Percentiles rank a stretch among this genome's conserved stretches.
These are phyloP conservation scores for Mentha longifolia DNA, from an alignment of 257 asterid species.

Conservation along the genomic window DNA sequence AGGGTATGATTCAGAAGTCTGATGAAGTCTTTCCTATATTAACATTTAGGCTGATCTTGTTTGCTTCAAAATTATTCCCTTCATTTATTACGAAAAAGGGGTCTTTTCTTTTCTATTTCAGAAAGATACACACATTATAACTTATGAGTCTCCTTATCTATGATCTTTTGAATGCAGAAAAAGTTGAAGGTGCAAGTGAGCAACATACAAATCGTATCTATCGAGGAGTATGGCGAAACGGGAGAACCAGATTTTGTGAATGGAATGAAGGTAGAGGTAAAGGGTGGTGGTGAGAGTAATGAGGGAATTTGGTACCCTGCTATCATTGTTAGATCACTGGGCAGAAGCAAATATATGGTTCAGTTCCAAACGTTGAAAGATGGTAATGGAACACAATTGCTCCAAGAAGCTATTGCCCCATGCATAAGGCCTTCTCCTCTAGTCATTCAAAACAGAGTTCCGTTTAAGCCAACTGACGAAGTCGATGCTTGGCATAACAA, in stretches of 20 bases:
- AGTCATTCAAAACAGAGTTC: conserved; percentile 35
- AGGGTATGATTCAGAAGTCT: conserved; percentile 39
- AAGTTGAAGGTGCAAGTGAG: conserved; percentile 40
- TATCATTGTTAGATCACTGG: conserved; percentile 34
- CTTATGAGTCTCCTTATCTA: not conserved
- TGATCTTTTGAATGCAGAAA: conserved; percentile 47
- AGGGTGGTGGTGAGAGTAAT: conserved; percentile 49
- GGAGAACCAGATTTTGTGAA: conserved; percentile 34
- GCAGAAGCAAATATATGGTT: conserved; percentile 46
- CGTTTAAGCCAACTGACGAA: conserved; percentile 46
- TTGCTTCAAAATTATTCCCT: not conserved
- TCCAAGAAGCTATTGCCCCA: conserved; percentile 45
- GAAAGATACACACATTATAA: not conserved
- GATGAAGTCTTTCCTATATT: not conserved
- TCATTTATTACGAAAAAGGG: not conserved
- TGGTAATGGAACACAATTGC: conserved; percentile 45
- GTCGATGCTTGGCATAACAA: conserved; percentile 63
- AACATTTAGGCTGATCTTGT: not conserved
- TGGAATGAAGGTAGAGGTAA: conserved; percentile 58
- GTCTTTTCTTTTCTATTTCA: not conserved
- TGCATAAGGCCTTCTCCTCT: conserved; percentile 62
- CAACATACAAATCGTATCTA: conserved; percentile 38
- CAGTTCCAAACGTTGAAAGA: conserved; percentile 49
- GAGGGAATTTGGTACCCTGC: conserved; percentile 64
- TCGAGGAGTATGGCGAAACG: conserved; percentile 30